These are phyloP conservation scores for Aspergillus ostianus DNA, from an alignment of 495 filamentous ascomycete species.

Conservation along the genomic window DNA sequence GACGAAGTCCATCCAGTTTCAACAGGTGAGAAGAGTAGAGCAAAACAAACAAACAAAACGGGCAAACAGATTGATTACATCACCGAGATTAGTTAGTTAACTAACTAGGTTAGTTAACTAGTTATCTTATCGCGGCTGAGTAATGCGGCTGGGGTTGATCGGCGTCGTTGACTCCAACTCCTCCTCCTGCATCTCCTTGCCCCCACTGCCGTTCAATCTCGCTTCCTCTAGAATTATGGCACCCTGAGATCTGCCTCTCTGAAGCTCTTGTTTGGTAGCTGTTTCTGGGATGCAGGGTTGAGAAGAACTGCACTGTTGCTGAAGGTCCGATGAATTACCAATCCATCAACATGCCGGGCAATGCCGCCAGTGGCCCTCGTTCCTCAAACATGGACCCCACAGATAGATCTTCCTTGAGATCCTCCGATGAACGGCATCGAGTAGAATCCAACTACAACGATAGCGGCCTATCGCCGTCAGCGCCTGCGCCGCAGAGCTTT, in stretches of 20 bases:
- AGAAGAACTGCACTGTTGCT: conserved; percentile 1
- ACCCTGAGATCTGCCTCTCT: background rate
- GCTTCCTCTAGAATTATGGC: background rate
- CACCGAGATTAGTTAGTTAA: too few relatives aligned
- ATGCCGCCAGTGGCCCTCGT: conserved; percentile 19
- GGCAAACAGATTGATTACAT: too few relatives aligned
- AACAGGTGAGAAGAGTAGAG: too few relatives aligned
- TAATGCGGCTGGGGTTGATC: conserved; percentile 1
- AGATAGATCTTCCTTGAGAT: conserved; percentile 6
- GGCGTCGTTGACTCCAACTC: background rate
- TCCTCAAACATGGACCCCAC: conserved; percentile 11
- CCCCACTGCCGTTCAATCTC: background rate
- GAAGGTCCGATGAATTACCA: conserved; percentile 38
- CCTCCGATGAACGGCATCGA: conserved; percentile 3
- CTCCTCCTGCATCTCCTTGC: conserved; percentile 2
- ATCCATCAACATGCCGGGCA: conserved; percentile 35
- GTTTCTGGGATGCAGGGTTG: background rate
- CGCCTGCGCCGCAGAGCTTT: conserved; percentile 57
- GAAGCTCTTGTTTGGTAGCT: background rate
- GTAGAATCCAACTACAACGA: conserved; percentile 3
- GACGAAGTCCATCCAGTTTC: too few relatives aligned
- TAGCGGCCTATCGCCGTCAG: background rate
- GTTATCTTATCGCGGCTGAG: conserved; percentile 12
- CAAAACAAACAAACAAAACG: too few relatives aligned
- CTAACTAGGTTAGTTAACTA: too few relatives aligned